Base-by-base conservation (phyloP, 2,329 filamentous ascomycete genomes). In the Microcyclospora pomicola region DNA sequence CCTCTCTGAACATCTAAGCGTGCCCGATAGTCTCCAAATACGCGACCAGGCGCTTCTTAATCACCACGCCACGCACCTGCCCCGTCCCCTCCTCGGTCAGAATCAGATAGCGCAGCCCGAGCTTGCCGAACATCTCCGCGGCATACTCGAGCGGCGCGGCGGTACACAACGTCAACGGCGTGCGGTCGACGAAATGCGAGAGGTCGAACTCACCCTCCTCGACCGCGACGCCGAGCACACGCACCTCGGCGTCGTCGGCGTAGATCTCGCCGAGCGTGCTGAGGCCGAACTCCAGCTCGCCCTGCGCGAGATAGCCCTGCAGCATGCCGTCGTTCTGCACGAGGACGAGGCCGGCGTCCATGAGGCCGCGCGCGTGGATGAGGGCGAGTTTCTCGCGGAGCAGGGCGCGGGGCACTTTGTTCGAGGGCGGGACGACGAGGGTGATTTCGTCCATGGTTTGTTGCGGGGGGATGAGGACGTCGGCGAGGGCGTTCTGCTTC, bases 101-200 rank as follows among this genome's bases (percentile, higher is more conserved):
- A 48, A 71, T 66, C 32, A 75, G 42, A 55, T 74, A 64, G 41
- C 71, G 55, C 45, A 75, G 44, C 0, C 72, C 72, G 31, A 77
- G 48, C 49, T 73, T 73, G 2, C 65, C 66, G 58, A 76, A 75
- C 65, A 76, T 69, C 53, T 75, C 72, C 1, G 74, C 67, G 1
- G 65, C 69, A 51, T 72, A 72, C 51, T 77, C 73, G 47, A 76
- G 60, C 9, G 72, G 72, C 32, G 72, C 69, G 33, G 63, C 63
- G 1, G 60, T 63, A 38, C 61, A 67, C 5, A 75, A 52, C 1
- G 56, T 66, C 40, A 75, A 43, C 1, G 71, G 71, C 12, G 68
- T 73, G 1, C 65, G 59, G 49, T 75, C 72, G 1, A 76, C 62
- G 44, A 74, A 70, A 1, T 57, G 59, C 0, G 59, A 56, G 10